Percentiles rank a stretch among this genome's conserved stretches.
Evolutionary conservation across 1,284 basidiomycete species (phyloP).

Genomic region (Mycena sp.): DNA sequence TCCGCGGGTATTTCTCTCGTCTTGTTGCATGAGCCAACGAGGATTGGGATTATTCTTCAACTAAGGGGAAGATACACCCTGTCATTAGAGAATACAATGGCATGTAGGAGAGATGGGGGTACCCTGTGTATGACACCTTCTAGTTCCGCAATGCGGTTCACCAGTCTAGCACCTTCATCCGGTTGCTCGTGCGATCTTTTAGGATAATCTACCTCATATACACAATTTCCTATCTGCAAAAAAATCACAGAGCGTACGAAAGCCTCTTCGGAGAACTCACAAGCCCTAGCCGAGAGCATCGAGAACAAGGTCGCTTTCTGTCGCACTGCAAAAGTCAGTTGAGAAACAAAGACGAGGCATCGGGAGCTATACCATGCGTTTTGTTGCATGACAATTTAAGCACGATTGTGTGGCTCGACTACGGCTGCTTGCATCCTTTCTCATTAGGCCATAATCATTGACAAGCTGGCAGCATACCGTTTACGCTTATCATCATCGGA

Average conservation of each 20-base stretch:
- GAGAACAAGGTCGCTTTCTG: slow-evolving; percentile 74
- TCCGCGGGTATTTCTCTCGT: neutral
- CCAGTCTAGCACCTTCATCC: slow-evolving; percentile 73
- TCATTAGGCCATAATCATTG: neutral
- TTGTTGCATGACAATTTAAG: slow-evolving; percentile 69
- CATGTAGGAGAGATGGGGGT: slow-evolving; percentile 16
- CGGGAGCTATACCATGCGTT: slow-evolving; percentile 71
- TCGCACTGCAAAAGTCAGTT: slow-evolving; percentile 60
- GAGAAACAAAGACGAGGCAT: neutral
- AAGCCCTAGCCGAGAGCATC: slow-evolving; percentile 78
- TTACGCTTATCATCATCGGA: slow-evolving; percentile 50
- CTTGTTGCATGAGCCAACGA: slow-evolving; percentile 51
- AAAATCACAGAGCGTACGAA: neutral
- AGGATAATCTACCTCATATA: slow-evolving; percentile 86
- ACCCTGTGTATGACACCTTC: slow-evolving; percentile 86
- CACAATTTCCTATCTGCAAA: slow-evolving; percentile 79
- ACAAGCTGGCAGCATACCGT: slow-evolving; percentile 37
- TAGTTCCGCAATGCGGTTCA: slow-evolving; percentile 81
- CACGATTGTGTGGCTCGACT: slow-evolving; percentile 58
- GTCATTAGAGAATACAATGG: slow-evolving; percentile 1
- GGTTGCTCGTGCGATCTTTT: slow-evolving; percentile 54
- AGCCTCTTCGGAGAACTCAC: slow-evolving; percentile 46
- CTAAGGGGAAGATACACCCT: slow-evolving; percentile 44
- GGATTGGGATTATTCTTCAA: slow-evolving; percentile 80
- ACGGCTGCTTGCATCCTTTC: slow-evolving; percentile 42